Conservation (phyloP, 768 basidiomycete genomes). For the Lactarius evosmus region DNA sequence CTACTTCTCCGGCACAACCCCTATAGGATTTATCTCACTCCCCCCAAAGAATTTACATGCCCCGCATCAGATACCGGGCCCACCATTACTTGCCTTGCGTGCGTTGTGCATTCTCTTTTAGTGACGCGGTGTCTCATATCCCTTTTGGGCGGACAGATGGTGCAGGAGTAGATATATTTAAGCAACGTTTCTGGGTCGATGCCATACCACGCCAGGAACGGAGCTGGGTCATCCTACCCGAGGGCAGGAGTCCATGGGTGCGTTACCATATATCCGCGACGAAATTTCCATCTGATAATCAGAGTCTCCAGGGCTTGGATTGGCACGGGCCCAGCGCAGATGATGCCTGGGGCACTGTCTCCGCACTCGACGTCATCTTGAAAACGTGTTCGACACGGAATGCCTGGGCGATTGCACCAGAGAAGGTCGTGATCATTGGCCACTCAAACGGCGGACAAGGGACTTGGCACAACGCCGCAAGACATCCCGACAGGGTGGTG, state of each 20-base stretch:
- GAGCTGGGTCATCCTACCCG: constrained; percentile 78
- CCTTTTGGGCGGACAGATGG: constrained; percentile 55
- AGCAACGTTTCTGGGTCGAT: constrained; percentile 55
- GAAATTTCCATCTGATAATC: neutral
- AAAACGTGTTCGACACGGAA: constrained; percentile 38
- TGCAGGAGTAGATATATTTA: constrained; percentile 74
- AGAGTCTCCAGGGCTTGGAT: constrained; percentile 64
- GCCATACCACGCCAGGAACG: constrained; percentile 54
- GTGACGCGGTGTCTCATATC: neutral
- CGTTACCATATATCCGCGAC: constrained; percentile 14
- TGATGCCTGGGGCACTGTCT: constrained; percentile 65
- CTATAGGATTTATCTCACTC: constrained; percentile 55
- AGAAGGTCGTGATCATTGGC: constrained; percentile 66
- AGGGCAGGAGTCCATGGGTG: constrained; percentile 85
- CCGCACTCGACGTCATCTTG: constrained; percentile 52
- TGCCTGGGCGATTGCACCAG: constrained; percentile 38
- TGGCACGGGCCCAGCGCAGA: constrained; percentile 84
- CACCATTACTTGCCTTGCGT: constrained; percentile 63
- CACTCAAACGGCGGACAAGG: constrained; percentile 96
- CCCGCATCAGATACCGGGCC: constrained; percentile 31
- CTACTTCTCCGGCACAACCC: constrained; percentile 55
- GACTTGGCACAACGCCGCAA: constrained; percentile 71
- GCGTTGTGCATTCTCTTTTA: constrained; percentile 35
- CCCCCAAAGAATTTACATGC: constrained; percentile 46
- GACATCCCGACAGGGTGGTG: constrained; percentile 72